A percentile compares a stretch with the other conserved stretches of the same genome.
These are phyloP conservation scores for Penicillium pulvis DNA, from an alignment of 495 filamentous ascomycete genomes.

Conservation along the genomic window DNA sequence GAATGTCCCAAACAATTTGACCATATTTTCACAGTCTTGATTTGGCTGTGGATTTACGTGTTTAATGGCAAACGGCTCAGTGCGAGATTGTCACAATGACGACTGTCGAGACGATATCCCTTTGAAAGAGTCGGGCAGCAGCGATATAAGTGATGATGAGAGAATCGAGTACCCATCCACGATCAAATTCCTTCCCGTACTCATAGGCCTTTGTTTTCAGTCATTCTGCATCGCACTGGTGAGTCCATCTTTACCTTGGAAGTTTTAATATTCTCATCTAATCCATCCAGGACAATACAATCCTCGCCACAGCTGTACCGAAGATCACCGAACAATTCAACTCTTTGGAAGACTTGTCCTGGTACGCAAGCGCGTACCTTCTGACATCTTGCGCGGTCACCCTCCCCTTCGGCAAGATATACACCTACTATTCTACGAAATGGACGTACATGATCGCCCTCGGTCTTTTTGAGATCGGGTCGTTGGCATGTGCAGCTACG, in stretches of 20 bases:
- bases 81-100: constrained; percentile 18
- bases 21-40: constrained; percentile 8
- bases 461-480: constrained; percentile 79
- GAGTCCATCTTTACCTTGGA: constrained; percentile 7
- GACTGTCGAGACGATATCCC: constrained; percentile 27
- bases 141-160: constrained; percentile 30
- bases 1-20: not conserved
- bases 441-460: constrained; percentile 72
- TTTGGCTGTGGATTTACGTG: constrained; percentile 8
- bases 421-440: constrained; percentile 78
- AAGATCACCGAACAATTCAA: constrained; percentile 81
- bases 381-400: constrained; percentile 74
- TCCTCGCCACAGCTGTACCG: constrained; percentile 84
- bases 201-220: constrained; percentile 60
- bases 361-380: constrained; percentile 74
- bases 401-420: constrained; percentile 74
- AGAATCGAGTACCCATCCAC: constrained; percentile 50
- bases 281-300: constrained; percentile 63
- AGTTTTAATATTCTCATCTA: not conserved
- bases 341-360: constrained; percentile 72
- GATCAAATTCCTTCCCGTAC: constrained; percentile 56
- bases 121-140: constrained; percentile 19
- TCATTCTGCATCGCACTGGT: constrained; percentile 68
- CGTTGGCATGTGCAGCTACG: constrained; percentile 75
- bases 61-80: constrained; percentile 16